Evolutionary conservation across 805 yeast species (phyloP).

Genomic region (Starmerella bacillaris): DNA sequence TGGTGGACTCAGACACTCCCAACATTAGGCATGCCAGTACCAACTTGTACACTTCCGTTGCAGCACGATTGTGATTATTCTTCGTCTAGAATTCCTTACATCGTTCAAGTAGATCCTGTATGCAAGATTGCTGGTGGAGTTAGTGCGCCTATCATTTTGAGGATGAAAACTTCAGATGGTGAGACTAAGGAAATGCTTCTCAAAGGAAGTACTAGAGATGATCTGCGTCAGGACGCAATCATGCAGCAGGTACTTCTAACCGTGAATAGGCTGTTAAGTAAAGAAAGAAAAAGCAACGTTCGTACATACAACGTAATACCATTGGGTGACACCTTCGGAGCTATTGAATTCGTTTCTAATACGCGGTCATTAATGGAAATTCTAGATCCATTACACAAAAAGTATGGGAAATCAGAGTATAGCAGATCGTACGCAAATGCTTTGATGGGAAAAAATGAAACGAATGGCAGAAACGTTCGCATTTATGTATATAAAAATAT

Average conservation of each 20-base stretch:
- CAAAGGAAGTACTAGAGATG: constrained; percentile 70
- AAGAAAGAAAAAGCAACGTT: constrained; percentile 24
- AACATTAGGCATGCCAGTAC: constrained; percentile 39
- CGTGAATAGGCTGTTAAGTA: constrained; percentile 39
- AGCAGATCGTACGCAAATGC: constrained; percentile 35
- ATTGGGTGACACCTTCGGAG: constrained; percentile 69
- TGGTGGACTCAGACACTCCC: constrained; percentile 46
- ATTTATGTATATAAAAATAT: constrained; percentile 30
- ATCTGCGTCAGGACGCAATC: constrained; percentile 83
- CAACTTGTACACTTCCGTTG: constrained; percentile 35
- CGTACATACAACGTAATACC: constrained; percentile 85
- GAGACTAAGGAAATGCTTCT: constrained; percentile 38
- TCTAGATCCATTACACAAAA: constrained; percentile 49
- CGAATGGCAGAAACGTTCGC: constrained; percentile 24
- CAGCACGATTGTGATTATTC: constrained; percentile 30
- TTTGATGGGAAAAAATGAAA: constrained; percentile 19
- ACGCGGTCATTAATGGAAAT: constrained; percentile 56
- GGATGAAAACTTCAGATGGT: constrained; percentile 41
- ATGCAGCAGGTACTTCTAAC: constrained; percentile 94
- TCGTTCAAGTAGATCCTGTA: constrained; percentile 29
- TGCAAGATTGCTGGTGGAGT: constrained; percentile 68
- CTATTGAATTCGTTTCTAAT: constrained; percentile 73
- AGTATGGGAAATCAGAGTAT: constrained; percentile 24
- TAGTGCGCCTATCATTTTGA: constrained; percentile 69
- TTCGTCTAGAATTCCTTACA: constrained; percentile 28